Evolutionary conservation across 345 rosid species (phyloP).

Genomic region (Chamaenerion angustifolium): DNA sequence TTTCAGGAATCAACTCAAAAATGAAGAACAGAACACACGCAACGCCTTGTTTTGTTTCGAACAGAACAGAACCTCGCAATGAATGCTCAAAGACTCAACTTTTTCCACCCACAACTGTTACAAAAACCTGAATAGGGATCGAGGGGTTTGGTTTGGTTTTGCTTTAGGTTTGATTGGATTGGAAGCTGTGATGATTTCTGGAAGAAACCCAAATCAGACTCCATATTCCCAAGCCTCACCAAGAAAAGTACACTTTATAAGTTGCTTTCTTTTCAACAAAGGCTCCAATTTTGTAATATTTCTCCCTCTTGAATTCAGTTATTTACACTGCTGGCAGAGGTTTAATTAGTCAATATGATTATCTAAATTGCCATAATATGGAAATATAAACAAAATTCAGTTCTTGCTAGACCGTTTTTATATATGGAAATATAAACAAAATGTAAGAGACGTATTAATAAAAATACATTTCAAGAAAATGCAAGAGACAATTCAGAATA

Average conservation of each 20-base stretch:
- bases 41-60: too few species aligned
- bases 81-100: not conserved
- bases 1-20: too few species aligned
- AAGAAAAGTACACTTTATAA: not conserved
- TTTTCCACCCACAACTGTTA: slow-evolving; percentile 4
- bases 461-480: too few species aligned
- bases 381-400: not conserved
- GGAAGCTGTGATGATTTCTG: not conserved
- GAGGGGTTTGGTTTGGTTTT: not conserved
- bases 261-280: slow-evolving; percentile 2
- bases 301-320: not conserved
- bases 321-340: not conserved
- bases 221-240: slow-evolving; percentile 1
- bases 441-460: too few species aligned
- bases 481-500: not conserved
- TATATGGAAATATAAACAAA: too few species aligned
- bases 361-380: slow-evolving; percentile 1
- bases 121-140: not conserved
- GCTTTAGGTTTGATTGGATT: not conserved
- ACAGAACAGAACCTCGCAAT: not conserved
- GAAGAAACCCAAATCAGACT: slow-evolving; percentile 2
- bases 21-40: too few species aligned
- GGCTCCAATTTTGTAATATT: not conserved
- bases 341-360: slow-evolving; percentile 1
- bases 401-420: not conserved